Percentiles rank a stretch among this genome's conserved stretches.
Evolutionary conservation across 2,329 filamentous ascomycete genomes (phyloP).

Genomic region (Colletotrichum agaves): DNA sequence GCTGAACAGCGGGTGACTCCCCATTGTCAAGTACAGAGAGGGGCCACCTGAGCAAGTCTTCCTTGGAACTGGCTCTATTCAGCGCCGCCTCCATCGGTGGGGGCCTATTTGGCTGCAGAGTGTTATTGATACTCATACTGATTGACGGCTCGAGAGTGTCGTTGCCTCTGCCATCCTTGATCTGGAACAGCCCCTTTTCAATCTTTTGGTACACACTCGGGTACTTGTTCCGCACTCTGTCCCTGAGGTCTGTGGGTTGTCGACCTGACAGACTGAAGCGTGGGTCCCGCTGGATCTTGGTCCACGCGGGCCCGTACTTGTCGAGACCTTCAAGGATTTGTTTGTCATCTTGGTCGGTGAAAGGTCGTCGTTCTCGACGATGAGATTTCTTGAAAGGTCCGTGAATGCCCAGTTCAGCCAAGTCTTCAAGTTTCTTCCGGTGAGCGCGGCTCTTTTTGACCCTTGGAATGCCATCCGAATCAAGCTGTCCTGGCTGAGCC

Average conservation of each 20-base stretch:
- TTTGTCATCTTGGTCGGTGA: slow-evolving; percentile 70
- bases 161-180: slow-evolving; percentile 53
- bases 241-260: slow-evolving; percentile 71
- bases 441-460: slow-evolving; percentile 64
- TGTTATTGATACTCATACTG: slow-evolving; percentile 60
- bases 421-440: slow-evolving; percentile 65
- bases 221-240: slow-evolving; percentile 73
- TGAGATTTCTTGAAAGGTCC: slow-evolving; percentile 71
- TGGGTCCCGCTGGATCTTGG: slow-evolving; percentile 70
- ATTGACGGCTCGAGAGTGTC: slow-evolving; percentile 63
- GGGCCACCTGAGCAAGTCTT: slow-evolving; percentile 60
- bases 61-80: slow-evolving; percentile 54
- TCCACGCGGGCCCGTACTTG: slow-evolving; percentile 72
- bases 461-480: slow-evolving; percentile 51
- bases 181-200: slow-evolving; percentile 63
- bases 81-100: slow-evolving; percentile 52
- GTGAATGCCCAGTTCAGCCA: slow-evolving; percentile 68
- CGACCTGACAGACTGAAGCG: slow-evolving; percentile 67
- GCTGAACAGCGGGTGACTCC: slow-evolving; percentile 41
- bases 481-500: slow-evolving; percentile 40
- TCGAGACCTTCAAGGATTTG: slow-evolving; percentile 71
- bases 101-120: slow-evolving; percentile 53
- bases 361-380: slow-evolving; percentile 68
- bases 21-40: slow-evolving; percentile 47
- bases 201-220: slow-evolving; percentile 67